Conservation (phyloP, 2,329 filamentous ascomycete genomes). For the Paraphoma chrysanthemicola region DNA sequence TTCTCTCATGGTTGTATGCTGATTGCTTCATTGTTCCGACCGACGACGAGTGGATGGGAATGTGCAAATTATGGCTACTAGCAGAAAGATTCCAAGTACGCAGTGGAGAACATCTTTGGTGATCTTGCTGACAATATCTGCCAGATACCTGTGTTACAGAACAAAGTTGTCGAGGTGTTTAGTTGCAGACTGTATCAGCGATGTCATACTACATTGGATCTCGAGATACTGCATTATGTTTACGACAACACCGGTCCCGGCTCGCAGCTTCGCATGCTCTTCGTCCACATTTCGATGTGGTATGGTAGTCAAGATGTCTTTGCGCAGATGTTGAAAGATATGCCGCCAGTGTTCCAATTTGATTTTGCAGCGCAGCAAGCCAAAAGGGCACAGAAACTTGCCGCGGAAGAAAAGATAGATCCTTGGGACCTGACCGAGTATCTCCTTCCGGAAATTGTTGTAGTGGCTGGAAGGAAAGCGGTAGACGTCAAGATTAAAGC, state of each 20-base stretch:
- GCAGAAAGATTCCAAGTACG: slow-evolving; percentile 1
- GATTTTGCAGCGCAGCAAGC: neutral
- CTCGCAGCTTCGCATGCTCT: neutral
- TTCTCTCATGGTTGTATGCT: slow-evolving; percentile 2
- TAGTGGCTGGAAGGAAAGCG: no score
- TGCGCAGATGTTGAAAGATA: slow-evolving; percentile 2
- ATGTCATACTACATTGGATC: neutral
- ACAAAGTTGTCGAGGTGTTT: slow-evolving; percentile 1
- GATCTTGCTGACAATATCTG: neutral
- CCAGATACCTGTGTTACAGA: neutral
- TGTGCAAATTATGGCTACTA: slow-evolving; percentile 2
- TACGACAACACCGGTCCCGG: slow-evolving; percentile 4
- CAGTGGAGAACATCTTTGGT: neutral
- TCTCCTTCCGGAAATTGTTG: neutral
- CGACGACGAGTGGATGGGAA: neutral
- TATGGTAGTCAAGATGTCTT: slow-evolving; percentile 3
- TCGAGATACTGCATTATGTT: slow-evolving; percentile 2
- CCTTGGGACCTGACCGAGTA: neutral
- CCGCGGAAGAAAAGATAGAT: neutral
- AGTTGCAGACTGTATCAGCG: neutral
- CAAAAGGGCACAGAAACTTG: neutral
- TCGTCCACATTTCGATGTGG: slow-evolving; percentile 1
- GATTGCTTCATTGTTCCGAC: neutral
- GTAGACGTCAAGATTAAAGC: neutral
- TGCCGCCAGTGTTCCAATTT: slow-evolving; percentile 2